Base-by-base conservation (phyloP, 805 yeast species). In the Saturnispora bothae region DNA sequence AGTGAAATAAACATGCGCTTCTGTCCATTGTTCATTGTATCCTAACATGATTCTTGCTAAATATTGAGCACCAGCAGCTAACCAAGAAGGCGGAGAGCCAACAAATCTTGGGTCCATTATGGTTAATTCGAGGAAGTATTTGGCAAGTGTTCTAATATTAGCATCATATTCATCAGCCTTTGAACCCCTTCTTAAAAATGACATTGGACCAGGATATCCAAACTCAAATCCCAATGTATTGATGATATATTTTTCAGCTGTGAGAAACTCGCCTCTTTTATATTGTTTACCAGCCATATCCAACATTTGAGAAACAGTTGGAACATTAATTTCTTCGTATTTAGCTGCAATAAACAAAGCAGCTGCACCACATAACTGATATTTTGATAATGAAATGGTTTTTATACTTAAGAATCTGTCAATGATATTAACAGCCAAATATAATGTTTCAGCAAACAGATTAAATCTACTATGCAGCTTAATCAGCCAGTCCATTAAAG, bases 291-390 rank as follows among this genome's bases (percentile, higher is more conserved):
- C 94, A 30, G 94, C 81, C 52, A 83, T 82, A 54, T 80, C 81
- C 8, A 92, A 78, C 61, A 83, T 85, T 60, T 83, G 83, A 40
- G 78, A 71, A 22, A 86, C 78, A 19, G 88, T 78, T n/a, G 96
- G 96, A 9, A 83, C 71, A 52, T 77, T 79, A 19, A 88, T 89
- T 60, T 86, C 96, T 60, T 86, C 96, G 57, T 82, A 83, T 60
- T 86, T 86, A n/a, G 96, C 89, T 20, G 96, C 95, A 42, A 84
- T 76, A 59, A 85, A 83, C 39, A 86, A 62, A 17, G 88, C 72
- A 4, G 92, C 83, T 2, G 95, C 95, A 12, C 97, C 98, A 35
- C 92, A 95, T 43, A 92, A 69, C 62, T 92, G 98, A 52, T 92
- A 81, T 54, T 89, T 76, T 42, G 83, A 73, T 44, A 86, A 66